Evolutionary conservation across 148 eudicot species (phyloP).

Genomic region (Nyssa sinensis): DNA sequence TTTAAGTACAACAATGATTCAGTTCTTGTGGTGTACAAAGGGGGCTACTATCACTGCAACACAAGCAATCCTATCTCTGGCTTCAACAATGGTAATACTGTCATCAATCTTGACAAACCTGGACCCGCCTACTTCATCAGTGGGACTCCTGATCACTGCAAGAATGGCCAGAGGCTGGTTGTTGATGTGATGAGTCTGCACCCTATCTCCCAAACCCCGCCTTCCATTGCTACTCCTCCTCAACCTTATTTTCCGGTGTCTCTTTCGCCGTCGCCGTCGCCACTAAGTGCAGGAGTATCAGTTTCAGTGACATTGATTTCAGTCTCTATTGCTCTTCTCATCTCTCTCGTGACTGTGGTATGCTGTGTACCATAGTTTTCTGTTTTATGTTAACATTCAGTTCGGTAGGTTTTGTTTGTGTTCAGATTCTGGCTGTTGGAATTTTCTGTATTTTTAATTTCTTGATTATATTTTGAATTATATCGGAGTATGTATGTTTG

Average conservation of each 20-base stretch:
- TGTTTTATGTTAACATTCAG: not conserved
- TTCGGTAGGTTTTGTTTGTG: not conserved
- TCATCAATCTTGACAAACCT: constrained; percentile 30
- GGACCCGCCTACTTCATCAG: constrained; percentile 58
- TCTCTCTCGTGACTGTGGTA: not conserved
- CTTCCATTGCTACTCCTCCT: constrained; percentile 14
- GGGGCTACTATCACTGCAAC: constrained; percentile 68
- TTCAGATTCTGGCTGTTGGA: not conserved
- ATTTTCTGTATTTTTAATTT: not conserved
- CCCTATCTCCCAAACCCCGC: constrained; percentile 10
- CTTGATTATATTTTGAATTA: not conserved
- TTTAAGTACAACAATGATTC: constrained; percentile 71
- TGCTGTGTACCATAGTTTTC: not conserved
- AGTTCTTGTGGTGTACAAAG: constrained; percentile 60
- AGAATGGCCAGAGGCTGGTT: constrained; percentile 43
- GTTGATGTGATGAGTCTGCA: constrained; percentile 42
- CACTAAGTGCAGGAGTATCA: constrained; percentile 11
- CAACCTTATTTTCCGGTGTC: constrained; percentile 3
- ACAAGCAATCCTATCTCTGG: constrained; percentile 29
- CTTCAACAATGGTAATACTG: constrained; percentile 46
- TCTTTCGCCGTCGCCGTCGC: constrained; percentile 19
- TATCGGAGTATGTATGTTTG: not conserved
- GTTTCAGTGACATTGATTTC: constrained; percentile 8
- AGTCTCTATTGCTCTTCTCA: not conserved
- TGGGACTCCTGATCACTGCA: constrained; percentile 47